Conservation (phyloP, 2,329 filamentous ascomycete species). For the Leptographium wingfieldii region DNA sequence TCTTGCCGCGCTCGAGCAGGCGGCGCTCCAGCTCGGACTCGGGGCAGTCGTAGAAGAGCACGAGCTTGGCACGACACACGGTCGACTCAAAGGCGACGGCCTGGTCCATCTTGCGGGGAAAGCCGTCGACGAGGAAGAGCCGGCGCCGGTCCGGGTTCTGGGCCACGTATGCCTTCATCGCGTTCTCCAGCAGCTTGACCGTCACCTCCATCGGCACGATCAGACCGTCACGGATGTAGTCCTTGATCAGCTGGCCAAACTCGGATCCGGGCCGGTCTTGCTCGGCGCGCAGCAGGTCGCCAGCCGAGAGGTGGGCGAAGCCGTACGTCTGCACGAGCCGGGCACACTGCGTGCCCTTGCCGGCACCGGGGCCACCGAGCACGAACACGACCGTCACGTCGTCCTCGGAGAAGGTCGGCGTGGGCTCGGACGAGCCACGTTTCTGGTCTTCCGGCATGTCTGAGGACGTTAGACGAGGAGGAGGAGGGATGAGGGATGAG, state of each 20-base stretch:
- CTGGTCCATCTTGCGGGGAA: conserved; percentile 96
- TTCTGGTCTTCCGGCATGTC: conserved; percentile 6
- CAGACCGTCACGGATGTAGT: conserved; percentile 84
- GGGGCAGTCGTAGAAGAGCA: conserved; percentile 88
- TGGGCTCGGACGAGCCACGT: conserved; percentile 11
- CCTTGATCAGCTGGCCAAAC: conserved; percentile 85
- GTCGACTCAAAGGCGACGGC: conserved; percentile 83
- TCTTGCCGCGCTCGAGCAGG: conserved; percentile 81
- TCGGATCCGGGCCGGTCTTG: conserved; percentile 75
- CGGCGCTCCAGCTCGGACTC: conserved; percentile 79
- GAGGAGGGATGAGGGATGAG: neutral
- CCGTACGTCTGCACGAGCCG: conserved; percentile 77
- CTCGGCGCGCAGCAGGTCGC: conserved; percentile 86
- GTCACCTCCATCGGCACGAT: conserved; percentile 99
- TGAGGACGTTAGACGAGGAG: conserved; percentile 1
- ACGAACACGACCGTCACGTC: conserved; percentile 92
- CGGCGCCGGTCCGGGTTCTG: conserved; percentile 29
- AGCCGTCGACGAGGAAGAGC: conserved; percentile 70
- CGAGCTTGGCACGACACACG: conserved; percentile 72
- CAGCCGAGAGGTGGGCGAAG: conserved; percentile 87
- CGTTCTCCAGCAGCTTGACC: conserved; percentile 83
- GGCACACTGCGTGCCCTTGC: conserved; percentile 92
- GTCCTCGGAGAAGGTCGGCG: conserved; percentile 59
- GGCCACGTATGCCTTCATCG: conserved; percentile 60
- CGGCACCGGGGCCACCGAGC: conserved; percentile 86